A percentile compares a stretch with the other conserved stretches of the same genome.
Evolutionary conservation across 305 asterid genomes (phyloP).

Genomic region (Fraxinus paxiana): DNA sequence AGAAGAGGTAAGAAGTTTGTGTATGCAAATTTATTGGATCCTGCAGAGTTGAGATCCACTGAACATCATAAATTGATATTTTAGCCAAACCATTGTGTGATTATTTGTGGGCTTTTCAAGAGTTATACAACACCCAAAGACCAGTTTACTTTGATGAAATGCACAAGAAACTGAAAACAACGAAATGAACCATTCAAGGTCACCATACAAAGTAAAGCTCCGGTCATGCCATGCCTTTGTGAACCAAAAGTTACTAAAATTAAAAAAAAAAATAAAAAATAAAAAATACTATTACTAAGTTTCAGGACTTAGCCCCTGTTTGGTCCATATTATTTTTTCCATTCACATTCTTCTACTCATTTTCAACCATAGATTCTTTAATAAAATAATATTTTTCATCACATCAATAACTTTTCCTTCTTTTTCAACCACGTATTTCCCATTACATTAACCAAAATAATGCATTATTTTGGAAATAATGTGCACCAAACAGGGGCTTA

Average conservation of each 20-base stretch:
- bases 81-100: neutral
- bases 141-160: neutral
- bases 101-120: neutral
- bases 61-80: neutral
- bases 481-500: too few species aligned
- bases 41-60: neutral
- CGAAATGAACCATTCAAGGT: neutral
- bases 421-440: too few species aligned
- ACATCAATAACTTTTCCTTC: too few species aligned
- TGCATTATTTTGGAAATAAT: too few species aligned
- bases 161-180: neutral
- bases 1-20: neutral
- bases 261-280: neutral
- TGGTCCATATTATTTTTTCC: too few species aligned
- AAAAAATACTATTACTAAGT: neutral
- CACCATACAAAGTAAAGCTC: neutral
- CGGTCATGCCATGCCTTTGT: neutral
- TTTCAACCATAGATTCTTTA: too few species aligned
- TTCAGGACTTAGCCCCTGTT: too few species aligned
- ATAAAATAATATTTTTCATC: too few species aligned
- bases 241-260: neutral
- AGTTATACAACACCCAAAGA: neutral
- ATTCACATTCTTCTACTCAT: too few species aligned
- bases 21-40: neutral
- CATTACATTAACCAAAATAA: too few species aligned